These are phyloP conservation scores for Babesia sp. DNA, from an alignment of 169 alveolate genomes.

Conservation along the genomic window DNA sequence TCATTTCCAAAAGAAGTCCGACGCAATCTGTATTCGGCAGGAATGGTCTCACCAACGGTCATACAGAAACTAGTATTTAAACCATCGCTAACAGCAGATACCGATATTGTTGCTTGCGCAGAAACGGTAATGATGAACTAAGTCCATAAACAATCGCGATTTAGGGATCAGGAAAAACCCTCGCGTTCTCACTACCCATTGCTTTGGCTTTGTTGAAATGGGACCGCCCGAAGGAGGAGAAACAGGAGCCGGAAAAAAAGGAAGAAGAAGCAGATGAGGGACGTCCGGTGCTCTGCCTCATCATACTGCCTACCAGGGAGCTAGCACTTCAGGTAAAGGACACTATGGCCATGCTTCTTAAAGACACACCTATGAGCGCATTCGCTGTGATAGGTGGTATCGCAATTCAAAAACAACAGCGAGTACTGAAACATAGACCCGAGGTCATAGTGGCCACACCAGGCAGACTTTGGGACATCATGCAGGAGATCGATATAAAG, in stretches of 20 bases:
- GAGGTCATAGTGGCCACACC: slow-evolving; percentile 76
- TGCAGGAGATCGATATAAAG: slow-evolving; percentile 68
- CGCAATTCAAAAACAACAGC: slow-evolving; percentile 69
- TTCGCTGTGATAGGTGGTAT: slow-evolving; percentile 83
- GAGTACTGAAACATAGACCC: slow-evolving; percentile 68
- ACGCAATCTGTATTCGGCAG: slow-evolving; percentile 29
- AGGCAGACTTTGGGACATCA: slow-evolving; percentile 73
- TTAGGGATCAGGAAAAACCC: slow-evolving; percentile 90
- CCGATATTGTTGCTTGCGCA: slow-evolving; percentile 46
- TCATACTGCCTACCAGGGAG: slow-evolving; percentile 86
- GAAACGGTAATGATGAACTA: slow-evolving; percentile 43
- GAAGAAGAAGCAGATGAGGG: neutral
- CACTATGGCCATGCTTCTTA: slow-evolving; percentile 66
- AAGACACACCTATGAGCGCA: slow-evolving; percentile 59
- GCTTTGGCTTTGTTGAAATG: slow-evolving; percentile 38
- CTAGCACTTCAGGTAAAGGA: slow-evolving; percentile 83
- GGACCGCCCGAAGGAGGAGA: neutral
- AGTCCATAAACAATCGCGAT: no score
- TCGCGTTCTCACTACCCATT: slow-evolving; percentile 88
- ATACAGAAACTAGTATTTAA: slow-evolving; percentile 52
- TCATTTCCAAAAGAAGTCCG: slow-evolving; percentile 26
- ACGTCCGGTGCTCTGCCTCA: slow-evolving; percentile 17
- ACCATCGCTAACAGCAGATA: slow-evolving; percentile 31
- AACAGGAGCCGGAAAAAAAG: no score
- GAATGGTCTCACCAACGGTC: slow-evolving; percentile 42